Evolutionary conservation across 495 filamentous ascomycete genomes (phyloP), one percentile per base, ranked within the genome.

Genomic region (Parmelia sp.): DNA sequence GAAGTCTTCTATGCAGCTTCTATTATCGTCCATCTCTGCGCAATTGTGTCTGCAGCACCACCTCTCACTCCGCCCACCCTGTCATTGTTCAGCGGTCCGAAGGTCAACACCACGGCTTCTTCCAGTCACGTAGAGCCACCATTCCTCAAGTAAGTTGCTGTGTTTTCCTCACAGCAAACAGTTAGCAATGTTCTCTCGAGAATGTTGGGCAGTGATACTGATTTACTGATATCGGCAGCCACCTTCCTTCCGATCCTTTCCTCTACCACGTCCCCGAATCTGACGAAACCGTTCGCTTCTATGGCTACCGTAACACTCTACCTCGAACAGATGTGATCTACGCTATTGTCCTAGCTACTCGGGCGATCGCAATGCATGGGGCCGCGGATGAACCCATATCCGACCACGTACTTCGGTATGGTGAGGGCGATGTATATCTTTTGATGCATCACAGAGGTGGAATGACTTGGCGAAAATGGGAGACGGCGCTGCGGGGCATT

Each of bases 381-480:
- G 25, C 19, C 36, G 4, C 31, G 7, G 2, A 10, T 7, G 12
- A 1, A 23, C 40, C 42, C 25, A 49, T 51, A 51, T 27, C 25
- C 27, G 15, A 5, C 19, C 4, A 2, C 8, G 3, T 44, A 2
- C 4, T 1, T 2, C 49, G 9, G 14, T 63, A 57, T 17, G 7
- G 4, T 17, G 33, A 37, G 19, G 37, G 51, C 0, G 19, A 63
- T n/a, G 49, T 57, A 27, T 21, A 5, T n/a, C 9, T 63, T 15
- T 1, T 63, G 40, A 9, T 63, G 56, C 61, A 63, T 36, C 42
- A 39, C 7, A 45, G 6, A 0, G 29, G 21, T 33, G 8, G 36
- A 7, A 33, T 63, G 51, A 63, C 51, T 19, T 63, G 61, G 61
- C 29, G 27, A 10, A 25, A 44, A 4, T 23, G 39, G 61, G 25